phyloP scores from a whole-genome alignment of 768 basidiomycete species.

The Russula griseocarnosa region DNA sequence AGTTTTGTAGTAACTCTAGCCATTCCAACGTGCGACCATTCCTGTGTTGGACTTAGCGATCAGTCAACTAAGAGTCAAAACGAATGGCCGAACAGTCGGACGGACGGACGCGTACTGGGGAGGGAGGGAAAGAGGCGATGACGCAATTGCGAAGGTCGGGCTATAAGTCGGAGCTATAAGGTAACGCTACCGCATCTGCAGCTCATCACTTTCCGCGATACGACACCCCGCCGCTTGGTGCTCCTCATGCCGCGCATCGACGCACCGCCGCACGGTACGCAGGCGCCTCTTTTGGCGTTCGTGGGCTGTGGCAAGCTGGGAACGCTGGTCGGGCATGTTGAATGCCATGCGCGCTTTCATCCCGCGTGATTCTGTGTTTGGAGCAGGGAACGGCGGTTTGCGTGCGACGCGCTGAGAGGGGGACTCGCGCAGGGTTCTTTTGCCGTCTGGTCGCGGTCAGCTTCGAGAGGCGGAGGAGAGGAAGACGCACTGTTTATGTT shows the following conservation, averaged over 20 bases:
- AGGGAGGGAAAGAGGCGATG: too few species aligned
- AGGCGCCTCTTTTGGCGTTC: conserved; percentile 19
- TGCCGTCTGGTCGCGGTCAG: conserved; percentile 8
- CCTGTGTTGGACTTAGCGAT: too few species aligned
- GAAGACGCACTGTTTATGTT: conserved; percentile 14
- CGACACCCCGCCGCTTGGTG: conserved; percentile 20
- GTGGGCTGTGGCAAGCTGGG: conserved; percentile 21
- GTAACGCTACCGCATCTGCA: not conserved
- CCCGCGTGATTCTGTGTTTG: conserved; percentile 9
- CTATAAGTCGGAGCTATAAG: too few species aligned
- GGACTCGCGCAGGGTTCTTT: conserved; percentile 17
- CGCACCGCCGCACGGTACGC: conserved; percentile 17
- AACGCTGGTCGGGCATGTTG: conserved; percentile 14
- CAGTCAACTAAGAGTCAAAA: too few species aligned
- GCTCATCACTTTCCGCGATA: conserved; percentile 18
- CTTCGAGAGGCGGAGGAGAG: not conserved
- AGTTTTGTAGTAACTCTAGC: too few species aligned
- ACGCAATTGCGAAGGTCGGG: too few species aligned
- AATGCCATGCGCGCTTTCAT: conserved; percentile 3
- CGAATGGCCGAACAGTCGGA: too few species aligned
- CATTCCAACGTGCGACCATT: too few species aligned
- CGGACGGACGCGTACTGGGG: too few species aligned
- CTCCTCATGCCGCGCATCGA: conserved; percentile 11
- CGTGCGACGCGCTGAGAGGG: conserved; percentile 1
- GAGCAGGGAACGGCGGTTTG: conserved; percentile 1